Evolutionary conservation across 352 stramenopile species (phyloP).

Genomic region (Pythium brachiatum): DNA sequence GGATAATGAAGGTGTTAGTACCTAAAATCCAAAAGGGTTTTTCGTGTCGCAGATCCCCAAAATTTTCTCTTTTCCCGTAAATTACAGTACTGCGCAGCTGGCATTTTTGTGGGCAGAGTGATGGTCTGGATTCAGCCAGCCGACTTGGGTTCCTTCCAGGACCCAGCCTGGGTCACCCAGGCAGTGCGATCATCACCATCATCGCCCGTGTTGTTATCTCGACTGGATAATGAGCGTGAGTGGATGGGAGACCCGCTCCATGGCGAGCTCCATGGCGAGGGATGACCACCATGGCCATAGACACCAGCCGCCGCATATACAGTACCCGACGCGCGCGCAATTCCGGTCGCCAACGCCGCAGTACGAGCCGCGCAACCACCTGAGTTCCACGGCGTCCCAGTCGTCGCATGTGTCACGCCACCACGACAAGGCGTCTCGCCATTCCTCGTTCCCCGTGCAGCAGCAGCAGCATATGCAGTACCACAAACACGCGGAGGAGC

Average conservation of each 20-base stretch:
- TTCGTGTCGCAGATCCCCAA: not conserved
- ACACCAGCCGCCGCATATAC: not conserved
- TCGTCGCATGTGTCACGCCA: conserved; percentile 5
- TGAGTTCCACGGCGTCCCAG: conserved; percentile 11
- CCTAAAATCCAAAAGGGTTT: not conserved
- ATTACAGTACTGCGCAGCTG: not conserved
- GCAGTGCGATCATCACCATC: not conserved
- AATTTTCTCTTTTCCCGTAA: not conserved
- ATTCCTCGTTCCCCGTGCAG: conserved; percentile 13
- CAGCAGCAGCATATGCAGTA: conserved; percentile 2
- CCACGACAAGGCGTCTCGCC: conserved; percentile 6
- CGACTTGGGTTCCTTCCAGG: not conserved
- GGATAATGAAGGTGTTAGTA: not conserved
- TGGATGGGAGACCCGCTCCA: conserved; percentile 21
- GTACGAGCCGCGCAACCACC: conserved; percentile 5
- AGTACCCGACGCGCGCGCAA: not conserved
- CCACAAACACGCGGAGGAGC: not conserved
- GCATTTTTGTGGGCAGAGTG: conserved; percentile 10
- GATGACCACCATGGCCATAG: conserved; percentile 11
- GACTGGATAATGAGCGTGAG: conserved; percentile 23
- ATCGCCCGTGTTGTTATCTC: too few species aligned
- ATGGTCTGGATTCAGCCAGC: conserved; percentile 6
- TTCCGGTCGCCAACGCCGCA: not conserved
- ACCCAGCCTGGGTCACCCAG: too few species aligned
- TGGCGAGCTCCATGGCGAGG: conserved; percentile 12